These are phyloP conservation scores for Penicillium angulare DNA, from an alignment of 495 filamentous ascomycete species.

Conservation along the genomic window DNA sequence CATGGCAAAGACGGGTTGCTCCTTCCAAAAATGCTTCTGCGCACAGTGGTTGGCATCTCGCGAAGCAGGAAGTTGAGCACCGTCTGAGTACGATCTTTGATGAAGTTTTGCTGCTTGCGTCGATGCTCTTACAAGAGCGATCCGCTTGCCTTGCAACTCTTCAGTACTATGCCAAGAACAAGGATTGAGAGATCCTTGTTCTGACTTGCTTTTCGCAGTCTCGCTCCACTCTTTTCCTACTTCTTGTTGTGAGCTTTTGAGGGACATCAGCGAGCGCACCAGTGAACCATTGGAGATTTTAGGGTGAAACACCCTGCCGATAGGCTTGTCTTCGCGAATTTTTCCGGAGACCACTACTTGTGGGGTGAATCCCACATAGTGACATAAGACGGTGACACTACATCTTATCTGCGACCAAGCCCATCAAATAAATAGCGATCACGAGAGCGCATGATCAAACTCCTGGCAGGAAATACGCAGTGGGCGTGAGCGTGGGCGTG, in stretches of 20 bases:
- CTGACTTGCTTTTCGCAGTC: slow-evolving; percentile 18
- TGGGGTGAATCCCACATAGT: slow-evolving; percentile 27
- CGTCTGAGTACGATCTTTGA: slow-evolving; percentile 38
- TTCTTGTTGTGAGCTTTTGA: slow-evolving; percentile 26
- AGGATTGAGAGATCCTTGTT: slow-evolving; percentile 25
- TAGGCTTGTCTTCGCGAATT: not conserved
- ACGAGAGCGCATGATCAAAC: slow-evolving; percentile 9
- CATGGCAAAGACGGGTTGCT: slow-evolving; percentile 36
- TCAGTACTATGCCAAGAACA: slow-evolving; percentile 39
- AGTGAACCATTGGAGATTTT: slow-evolving; percentile 45
- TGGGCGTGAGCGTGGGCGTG: slow-evolving; percentile 1
- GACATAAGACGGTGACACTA: slow-evolving; percentile 4
- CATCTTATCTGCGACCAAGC: not conserved
- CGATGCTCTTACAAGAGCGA: slow-evolving; percentile 11
- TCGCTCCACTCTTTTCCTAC: slow-evolving; percentile 17
- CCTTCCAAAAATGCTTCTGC: slow-evolving; percentile 37
- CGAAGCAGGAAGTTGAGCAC: slow-evolving; percentile 48
- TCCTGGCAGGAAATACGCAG: slow-evolving; percentile 11
- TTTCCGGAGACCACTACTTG: slow-evolving; percentile 7
- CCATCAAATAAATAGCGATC: slow-evolving; percentile 4
- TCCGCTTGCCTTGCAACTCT: slow-evolving; percentile 23
- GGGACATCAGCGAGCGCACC: slow-evolving; percentile 62
- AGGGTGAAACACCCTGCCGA: not conserved
- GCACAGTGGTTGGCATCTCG: slow-evolving; percentile 31
- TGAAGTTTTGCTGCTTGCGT: slow-evolving; percentile 18